These are phyloP conservation scores for Umbilicus rupestris DNA, from an alignment of 164 flowering plant species.

Conservation along the genomic window DNA sequence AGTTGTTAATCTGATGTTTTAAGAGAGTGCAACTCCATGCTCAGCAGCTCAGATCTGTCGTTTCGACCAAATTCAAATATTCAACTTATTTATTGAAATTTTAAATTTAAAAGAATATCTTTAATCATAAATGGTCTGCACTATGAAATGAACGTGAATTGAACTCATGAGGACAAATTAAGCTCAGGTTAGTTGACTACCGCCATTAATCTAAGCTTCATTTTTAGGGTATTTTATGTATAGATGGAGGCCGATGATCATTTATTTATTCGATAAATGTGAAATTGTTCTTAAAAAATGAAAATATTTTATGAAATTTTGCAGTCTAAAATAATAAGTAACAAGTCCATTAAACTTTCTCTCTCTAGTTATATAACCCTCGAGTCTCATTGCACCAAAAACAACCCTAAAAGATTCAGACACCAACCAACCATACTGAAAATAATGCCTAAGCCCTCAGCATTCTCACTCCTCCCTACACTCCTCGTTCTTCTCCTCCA, in stretches of 20 bases:
- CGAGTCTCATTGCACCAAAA: not conserved
- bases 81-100: too few species aligned
- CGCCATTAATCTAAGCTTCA: not conserved
- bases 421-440: not conserved
- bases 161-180: not conserved
- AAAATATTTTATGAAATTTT: not conserved
- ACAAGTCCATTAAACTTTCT: not conserved
- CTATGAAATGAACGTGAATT: not conserved
- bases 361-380: not conserved
- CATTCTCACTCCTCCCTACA: not conserved
- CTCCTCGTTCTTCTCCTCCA: not conserved
- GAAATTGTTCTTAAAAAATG: too few species aligned
- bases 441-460: conserved; percentile 1
- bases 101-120: too few species aligned
- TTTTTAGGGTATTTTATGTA: too few species aligned
- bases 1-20: too few species aligned
- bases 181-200: not conserved
- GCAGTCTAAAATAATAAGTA: not conserved
- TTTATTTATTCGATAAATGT: too few species aligned
- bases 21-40: not conserved
- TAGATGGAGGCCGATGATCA: too few species aligned
- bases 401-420: not conserved
- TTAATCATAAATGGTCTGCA: not conserved
- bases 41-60: too few species aligned
- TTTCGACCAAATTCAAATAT: too few species aligned